Percentiles rank a stretch among this genome's conserved stretches.
Evolutionary conservation across 2,329 filamentous ascomycete species (phyloP).

Genomic region (Saccharata proteae): DNA sequence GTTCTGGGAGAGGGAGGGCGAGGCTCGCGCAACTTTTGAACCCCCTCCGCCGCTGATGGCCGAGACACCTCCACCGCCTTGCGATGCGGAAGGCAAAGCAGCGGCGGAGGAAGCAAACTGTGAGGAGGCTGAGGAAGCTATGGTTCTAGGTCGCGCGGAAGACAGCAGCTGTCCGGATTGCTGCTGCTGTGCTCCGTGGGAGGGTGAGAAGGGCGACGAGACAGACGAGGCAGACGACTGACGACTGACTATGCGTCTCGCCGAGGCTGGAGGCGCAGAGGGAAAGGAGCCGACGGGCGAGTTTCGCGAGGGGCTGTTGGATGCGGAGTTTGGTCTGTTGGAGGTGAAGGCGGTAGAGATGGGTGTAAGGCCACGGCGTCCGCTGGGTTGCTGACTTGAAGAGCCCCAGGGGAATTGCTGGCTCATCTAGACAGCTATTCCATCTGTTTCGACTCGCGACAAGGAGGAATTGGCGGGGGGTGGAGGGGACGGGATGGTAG

Average conservation of each 20-base stretch:
- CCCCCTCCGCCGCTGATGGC: slow-evolving; percentile 42
- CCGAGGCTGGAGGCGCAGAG: slow-evolving; percentile 33
- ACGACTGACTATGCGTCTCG: slow-evolving; percentile 40
- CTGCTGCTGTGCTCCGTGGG: slow-evolving; percentile 44
- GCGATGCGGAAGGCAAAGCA: slow-evolving; percentile 36
- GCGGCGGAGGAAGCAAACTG: slow-evolving; percentile 45
- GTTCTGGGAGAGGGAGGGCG: slow-evolving; percentile 45
- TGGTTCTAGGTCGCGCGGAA: slow-evolving; percentile 43
- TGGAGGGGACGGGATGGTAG: slow-evolving; percentile 8
- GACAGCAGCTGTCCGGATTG: slow-evolving; percentile 41
- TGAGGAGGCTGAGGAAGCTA: slow-evolving; percentile 41
- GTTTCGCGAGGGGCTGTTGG: slow-evolving; percentile 38
- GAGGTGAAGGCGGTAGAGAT: slow-evolving; percentile 41
- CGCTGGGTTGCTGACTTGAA: slow-evolving; percentile 40
- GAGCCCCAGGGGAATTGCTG: slow-evolving; percentile 47
- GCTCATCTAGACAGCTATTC: slow-evolving; percentile 32
- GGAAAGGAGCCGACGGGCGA: slow-evolving; percentile 42
- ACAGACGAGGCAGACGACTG: slow-evolving; percentile 43
- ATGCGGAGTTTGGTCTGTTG: slow-evolving; percentile 33
- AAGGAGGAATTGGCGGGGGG: slow-evolving; percentile 12
- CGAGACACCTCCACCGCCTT: slow-evolving; percentile 39
- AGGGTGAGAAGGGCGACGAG: slow-evolving; percentile 42
- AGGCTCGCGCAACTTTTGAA: slow-evolving; percentile 46
- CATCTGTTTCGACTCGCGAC: slow-evolving; percentile 26
- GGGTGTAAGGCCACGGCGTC: slow-evolving; percentile 46